These are phyloP conservation scores for Entelexis paramagnoliae DNA, from an alignment of 1,139 yeast species.

Conservation along the genomic window DNA sequence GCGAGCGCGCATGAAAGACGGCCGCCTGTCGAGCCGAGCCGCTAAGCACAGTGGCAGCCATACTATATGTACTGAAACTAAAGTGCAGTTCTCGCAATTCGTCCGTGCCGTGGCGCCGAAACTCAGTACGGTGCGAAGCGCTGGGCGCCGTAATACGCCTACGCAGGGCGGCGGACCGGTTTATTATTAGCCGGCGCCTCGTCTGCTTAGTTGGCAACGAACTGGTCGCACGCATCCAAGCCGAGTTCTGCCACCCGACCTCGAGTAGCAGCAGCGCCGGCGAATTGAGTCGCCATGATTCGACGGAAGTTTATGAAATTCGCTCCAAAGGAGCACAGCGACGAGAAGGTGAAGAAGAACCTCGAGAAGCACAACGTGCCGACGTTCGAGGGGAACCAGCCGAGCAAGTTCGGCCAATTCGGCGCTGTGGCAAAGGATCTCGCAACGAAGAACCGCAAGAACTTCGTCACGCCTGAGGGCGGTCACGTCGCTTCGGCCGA, in stretches of 20 bases:
- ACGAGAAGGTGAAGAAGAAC: constrained; percentile 30
- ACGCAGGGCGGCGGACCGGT: not conserved
- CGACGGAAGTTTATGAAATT: constrained; percentile 31
- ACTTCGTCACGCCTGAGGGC: constrained; percentile 18
- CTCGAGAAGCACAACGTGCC: constrained; percentile 28
- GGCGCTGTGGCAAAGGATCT: constrained; percentile 29
- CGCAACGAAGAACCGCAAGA: constrained; percentile 22
- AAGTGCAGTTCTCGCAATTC: too few species aligned
- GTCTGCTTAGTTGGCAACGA: constrained; percentile 2
- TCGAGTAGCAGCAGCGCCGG: not conserved
- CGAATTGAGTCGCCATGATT: constrained; percentile 23
- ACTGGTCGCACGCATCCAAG: not conserved
- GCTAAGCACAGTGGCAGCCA: too few species aligned
- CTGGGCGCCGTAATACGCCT: not conserved
- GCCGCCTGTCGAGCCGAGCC: too few species aligned
- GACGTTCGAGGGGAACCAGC: constrained; percentile 26
- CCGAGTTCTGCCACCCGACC: not conserved
- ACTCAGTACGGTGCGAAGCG: too few species aligned
- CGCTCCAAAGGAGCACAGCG: constrained; percentile 31
- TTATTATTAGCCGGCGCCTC: not conserved
- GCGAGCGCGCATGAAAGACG: too few species aligned
- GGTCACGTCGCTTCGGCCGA: constrained; percentile 21
- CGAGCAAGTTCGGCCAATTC: constrained; percentile 31
- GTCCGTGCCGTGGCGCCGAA: too few species aligned
- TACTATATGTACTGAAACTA: too few species aligned